A percentile compares a stretch with the other conserved stretches of the same genome.
phyloP scores from a whole-genome alignment of 768 basidiomycete species.

The Mycena chlorophos region DNA sequence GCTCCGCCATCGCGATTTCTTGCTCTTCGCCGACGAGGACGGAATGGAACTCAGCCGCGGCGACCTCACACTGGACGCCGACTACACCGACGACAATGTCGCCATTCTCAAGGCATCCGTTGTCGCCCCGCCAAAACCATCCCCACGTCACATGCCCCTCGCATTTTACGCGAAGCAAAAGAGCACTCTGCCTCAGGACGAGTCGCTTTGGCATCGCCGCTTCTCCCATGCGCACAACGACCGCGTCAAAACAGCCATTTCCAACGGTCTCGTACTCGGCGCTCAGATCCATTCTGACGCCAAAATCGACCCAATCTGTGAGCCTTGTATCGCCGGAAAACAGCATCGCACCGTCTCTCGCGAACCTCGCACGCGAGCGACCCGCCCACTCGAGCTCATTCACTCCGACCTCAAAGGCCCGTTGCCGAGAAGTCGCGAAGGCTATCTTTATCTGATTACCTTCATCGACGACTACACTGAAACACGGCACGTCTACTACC shows the following conservation, averaged over 20 bases:
- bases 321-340: constrained; percentile 35
- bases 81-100: background rate
- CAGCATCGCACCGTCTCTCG: constrained; percentile 19
- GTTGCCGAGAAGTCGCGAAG: constrained; percentile 14
- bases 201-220: background rate
- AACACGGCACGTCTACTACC: constrained; percentile 4
- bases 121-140: background rate
- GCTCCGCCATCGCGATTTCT: constrained; percentile 10
- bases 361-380: background rate
- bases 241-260: constrained; percentile 11
- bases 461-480: constrained; percentile 19
- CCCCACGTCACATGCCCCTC: no score
- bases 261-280: constrained; percentile 25
- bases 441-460: constrained; percentile 23
- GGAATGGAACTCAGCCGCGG: constrained; percentile 4
- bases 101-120: background rate
- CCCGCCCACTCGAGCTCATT: constrained; percentile 7
- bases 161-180: background rate
- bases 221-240: background rate
- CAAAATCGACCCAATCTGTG: constrained; percentile 32
- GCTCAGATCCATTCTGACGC: constrained; percentile 21
- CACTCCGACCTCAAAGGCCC: constrained; percentile 28
- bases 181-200: background rate
- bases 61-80: background rate
- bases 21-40: background rate